A percentile compares a stretch with the other conserved stretches of the same genome.
Conservation (phyloP, 345 rosid species). For the Euphorbia tirucalli region DNA sequence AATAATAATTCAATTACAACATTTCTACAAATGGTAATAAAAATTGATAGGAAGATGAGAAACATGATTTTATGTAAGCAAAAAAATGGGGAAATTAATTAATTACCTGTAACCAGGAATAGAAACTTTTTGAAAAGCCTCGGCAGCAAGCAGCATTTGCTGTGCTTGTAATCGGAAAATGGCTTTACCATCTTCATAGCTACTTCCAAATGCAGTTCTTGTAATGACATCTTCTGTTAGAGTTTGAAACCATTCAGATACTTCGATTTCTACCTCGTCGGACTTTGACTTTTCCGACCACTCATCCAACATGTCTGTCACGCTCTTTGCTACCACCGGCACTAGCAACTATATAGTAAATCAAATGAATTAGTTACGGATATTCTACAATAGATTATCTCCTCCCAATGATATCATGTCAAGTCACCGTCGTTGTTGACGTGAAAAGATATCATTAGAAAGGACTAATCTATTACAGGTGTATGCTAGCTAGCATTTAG, state of each 20-base stretch:
- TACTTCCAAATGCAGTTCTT: constrained; percentile 61
- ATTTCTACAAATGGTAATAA: too few species aligned
- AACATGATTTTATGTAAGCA: neutral
- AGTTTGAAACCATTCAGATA: constrained; percentile 34
- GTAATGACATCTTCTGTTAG: constrained; percentile 43
- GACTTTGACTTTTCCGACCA: constrained; percentile 33
- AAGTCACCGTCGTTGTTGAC: too few species aligned
- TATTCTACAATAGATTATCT: too few species aligned
- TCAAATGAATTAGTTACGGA: too few species aligned
- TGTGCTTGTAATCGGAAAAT: constrained; percentile 53
- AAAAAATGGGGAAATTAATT: too few species aligned
- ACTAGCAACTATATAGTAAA: constrained; percentile 34
- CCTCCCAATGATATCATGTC: too few species aligned
- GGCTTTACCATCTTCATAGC: constrained; percentile 65
- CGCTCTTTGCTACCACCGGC: constrained; percentile 33
- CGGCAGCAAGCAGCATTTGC: constrained; percentile 34
- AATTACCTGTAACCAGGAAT: constrained; percentile 67
- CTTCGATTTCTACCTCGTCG: constrained; percentile 31
- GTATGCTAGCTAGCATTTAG: too few species aligned
- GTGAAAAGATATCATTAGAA: too few species aligned
- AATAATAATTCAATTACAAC: too few species aligned
- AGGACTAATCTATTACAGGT: too few species aligned
- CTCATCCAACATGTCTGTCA: constrained; percentile 28
- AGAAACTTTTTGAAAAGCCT: constrained; percentile 29
- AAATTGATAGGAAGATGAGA: neutral